Evolutionary conservation across 1,139 yeast species (phyloP), one percentile per base, ranked within the genome.

Genomic region (Diutina neorugosa): DNA sequence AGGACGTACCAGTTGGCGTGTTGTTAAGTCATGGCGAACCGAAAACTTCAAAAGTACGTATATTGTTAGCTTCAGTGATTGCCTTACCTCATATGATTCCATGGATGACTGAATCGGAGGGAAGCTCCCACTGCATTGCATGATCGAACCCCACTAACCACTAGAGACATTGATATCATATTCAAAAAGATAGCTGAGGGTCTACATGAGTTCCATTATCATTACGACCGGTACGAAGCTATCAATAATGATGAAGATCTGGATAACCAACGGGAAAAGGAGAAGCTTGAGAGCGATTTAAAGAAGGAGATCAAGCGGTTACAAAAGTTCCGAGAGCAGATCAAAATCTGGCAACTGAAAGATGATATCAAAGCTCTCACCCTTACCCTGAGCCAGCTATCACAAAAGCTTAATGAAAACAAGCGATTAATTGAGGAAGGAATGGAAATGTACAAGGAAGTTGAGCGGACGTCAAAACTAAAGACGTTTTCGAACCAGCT

Each of bases 281-380:
- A 46, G 16, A 46, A 46, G 69, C 77, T 93, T 57, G 98, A 94
- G 68, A 81, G 84, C 61, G 98, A 93, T 65, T 73, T 94, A 66
- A 94, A 94, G 74, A 86, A 95, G 62, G 98, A 94, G 67, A 93
- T 94, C 68, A 94, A 94, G 69, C 91, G 90, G 69, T 76, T 94
- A 54, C 99, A 94, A 67, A 81, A 96, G 64, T 83, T 86, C 64
- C 80, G 98, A 66, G 98, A 94, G 68, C 98, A 91, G 69, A 87
- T 94, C 60, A 94, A 94, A 69, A 86, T 88, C 55, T 94, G 98
- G 98, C 73, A 72, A 57, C 72, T 66, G 67, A 72, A 71, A 61
- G 77, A 73, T 52, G 50, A 46, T 18, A 46, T 46, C 14, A 46
- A 46, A 18, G 37, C 27, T 4, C 40, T 46, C 40, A 27, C 50